Percentiles rank a stretch among this genome's conserved stretches.
These are phyloP conservation scores for Neofusicoccum umdonicola DNA, from an alignment of 2,329 filamentous ascomycete species.

Conservation along the genomic window DNA sequence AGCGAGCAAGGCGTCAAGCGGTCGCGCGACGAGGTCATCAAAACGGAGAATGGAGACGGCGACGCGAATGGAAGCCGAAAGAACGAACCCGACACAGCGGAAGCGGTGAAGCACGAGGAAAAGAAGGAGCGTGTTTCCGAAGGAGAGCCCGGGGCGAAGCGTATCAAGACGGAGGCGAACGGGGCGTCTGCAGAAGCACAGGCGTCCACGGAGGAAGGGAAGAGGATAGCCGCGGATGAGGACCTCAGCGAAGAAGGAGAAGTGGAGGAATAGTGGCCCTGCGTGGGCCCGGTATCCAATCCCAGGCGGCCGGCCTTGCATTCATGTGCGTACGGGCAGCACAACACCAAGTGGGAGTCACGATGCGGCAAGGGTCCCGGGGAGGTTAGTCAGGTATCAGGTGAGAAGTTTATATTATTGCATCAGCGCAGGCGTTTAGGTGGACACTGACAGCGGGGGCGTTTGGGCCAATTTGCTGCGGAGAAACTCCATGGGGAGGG, in stretches of 20 bases:
- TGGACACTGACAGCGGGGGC: slow-evolving; percentile 12
- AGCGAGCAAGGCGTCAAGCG: slow-evolving; percentile 28
- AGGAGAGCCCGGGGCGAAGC: slow-evolving; percentile 13
- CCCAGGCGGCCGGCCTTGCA: background rate
- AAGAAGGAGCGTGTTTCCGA: background rate
- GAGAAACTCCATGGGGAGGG: slow-evolving; percentile 9
- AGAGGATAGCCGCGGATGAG: slow-evolving; percentile 20
- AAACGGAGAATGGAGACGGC: slow-evolving; percentile 20
- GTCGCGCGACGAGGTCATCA: slow-evolving; percentile 20
- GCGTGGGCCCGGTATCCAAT: background rate
- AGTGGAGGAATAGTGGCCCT: slow-evolving; percentile 40
- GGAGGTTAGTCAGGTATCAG: slow-evolving; percentile 8
- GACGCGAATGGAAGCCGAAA: slow-evolving; percentile 17
- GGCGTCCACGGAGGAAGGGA: slow-evolving; percentile 1
- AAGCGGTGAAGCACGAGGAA: slow-evolving; percentile 9
- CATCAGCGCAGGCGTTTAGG: slow-evolving; percentile 17
- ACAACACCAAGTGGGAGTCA: slow-evolving; percentile 3
- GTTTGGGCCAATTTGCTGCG: slow-evolving; percentile 14
- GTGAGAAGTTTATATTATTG: slow-evolving; percentile 12
- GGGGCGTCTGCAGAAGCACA: slow-evolving; percentile 10
- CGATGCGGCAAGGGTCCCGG: background rate
- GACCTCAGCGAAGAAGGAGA: slow-evolving; percentile 47
- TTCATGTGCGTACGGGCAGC: background rate
- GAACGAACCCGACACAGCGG: background rate
- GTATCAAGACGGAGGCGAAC: slow-evolving; percentile 19